These are phyloP conservation scores for Torulaspora quercuum DNA, from an alignment of 805 yeast genomes.

Conservation along the genomic window DNA sequence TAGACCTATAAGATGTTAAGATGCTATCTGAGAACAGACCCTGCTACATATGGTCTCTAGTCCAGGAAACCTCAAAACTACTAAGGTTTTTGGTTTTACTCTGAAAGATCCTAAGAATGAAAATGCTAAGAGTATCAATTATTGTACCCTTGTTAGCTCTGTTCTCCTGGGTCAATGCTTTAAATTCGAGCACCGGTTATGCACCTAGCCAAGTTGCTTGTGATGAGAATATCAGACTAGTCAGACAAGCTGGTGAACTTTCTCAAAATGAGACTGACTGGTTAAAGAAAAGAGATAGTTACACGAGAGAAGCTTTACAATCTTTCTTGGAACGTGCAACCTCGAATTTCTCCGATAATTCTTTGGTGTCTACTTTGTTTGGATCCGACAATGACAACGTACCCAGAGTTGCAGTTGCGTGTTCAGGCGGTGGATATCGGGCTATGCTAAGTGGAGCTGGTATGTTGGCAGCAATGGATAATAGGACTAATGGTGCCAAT, in stretches of 20 bases:
- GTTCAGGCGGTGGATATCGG: slow-evolving; percentile 84
- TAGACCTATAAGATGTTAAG: too few species aligned
- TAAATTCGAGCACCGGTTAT: slow-evolving; percentile 47
- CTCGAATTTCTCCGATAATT: slow-evolving; percentile 26
- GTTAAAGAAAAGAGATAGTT: slow-evolving; percentile 38
- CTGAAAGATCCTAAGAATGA: too few species aligned
- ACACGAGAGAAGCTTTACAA: slow-evolving; percentile 13
- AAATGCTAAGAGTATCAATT: slow-evolving; percentile 1
- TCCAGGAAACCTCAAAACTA: too few species aligned
- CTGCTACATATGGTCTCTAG: too few species aligned
- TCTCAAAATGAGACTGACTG: slow-evolving; percentile 47
- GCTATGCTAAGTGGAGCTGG: slow-evolving; percentile 89
- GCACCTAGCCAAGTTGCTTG: slow-evolving; percentile 56
- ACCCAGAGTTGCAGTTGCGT: slow-evolving; percentile 49
- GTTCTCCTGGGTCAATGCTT: slow-evolving; percentile 15
- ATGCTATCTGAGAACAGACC: background rate
- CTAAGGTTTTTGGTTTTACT: background rate
- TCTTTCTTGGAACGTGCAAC: slow-evolving; percentile 22
- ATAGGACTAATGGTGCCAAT: slow-evolving; percentile 56
- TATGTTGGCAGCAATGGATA: slow-evolving; percentile 71
- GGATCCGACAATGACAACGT: slow-evolving; percentile 4
- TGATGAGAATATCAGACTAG: slow-evolving; percentile 27
- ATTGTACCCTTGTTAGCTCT: slow-evolving; percentile 4
- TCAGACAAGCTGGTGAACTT: slow-evolving; percentile 46
- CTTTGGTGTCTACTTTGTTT: slow-evolving; percentile 16